Base-by-base conservation (phyloP, 805 yeast species). In the Priceomyces melissophilus region DNA sequence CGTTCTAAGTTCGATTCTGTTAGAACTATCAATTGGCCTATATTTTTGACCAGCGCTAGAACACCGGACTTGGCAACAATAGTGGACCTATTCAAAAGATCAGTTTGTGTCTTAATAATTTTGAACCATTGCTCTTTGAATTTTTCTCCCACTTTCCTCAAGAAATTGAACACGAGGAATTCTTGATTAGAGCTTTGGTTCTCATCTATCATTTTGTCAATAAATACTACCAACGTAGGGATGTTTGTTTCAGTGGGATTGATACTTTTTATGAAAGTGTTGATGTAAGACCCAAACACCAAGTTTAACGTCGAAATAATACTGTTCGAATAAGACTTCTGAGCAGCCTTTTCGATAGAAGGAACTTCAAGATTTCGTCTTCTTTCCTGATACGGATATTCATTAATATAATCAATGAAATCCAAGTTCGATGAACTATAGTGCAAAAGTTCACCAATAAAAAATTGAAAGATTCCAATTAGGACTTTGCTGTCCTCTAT, bases 131-230 rank as follows among this genome's bases (percentile, higher is more conserved):
- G 65, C 28, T 60, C 61, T 31, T 62, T 63, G 33, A 80, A 65
- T 54, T 75, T 76, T 23, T 78, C 79, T n/a, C 67, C 61, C 4
- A 81, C 48, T 44, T 76, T 78, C 26, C 67, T 69, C 45, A 83
- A 65, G 39, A 73, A 66, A 30, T 73, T 69, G 43, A 76, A 65
- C 14, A 75, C 62, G 30, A 69, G 55, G 49, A 74, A 87, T 47
- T 86, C 96, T 53, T 83, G 89, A 55, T 78, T 76, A 1, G 82
- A 67, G 7, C 76, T 62, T 8, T 73, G 73, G 13, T 59, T 73
- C 55, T 48, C 75, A 41, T 30, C 59, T 37, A 37, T 49, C 42
- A 46, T 58, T 52, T 46, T 43, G 29, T 60, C 65, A 38, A 69
- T 41, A 23, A 59, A 58, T 2, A 57, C 46, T 38, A 69, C 49